Evolutionary conservation across 73 alveolate genomes (phyloP).

Genomic region (Tetrahymena elliotti): DNA sequence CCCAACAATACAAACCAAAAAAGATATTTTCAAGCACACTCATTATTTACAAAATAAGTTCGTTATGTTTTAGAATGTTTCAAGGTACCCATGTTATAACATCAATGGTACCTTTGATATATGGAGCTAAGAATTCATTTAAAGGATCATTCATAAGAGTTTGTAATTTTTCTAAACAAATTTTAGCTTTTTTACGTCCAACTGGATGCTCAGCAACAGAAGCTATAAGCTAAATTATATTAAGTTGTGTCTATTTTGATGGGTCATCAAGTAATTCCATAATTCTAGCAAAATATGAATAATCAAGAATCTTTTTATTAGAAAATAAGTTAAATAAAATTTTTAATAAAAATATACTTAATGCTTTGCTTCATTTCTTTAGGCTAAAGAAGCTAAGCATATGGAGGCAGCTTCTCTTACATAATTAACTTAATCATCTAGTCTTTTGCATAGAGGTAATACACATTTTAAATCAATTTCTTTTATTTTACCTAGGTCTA

Average conservation of each 20-base stretch:
- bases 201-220: constrained; percentile 43
- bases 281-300: constrained; percentile 10
- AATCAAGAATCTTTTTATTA: constrained; percentile 8
- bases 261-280: constrained; percentile 1
- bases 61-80: not conserved
- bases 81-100: constrained; percentile 43
- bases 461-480: constrained; percentile 20
- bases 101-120: constrained; percentile 19
- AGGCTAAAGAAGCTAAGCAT: constrained; percentile 34
- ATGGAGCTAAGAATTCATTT: constrained; percentile 30
- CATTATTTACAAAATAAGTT: not conserved
- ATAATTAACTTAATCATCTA: constrained; percentile 8
- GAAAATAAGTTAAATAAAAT: not conserved
- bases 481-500: constrained; percentile 27
- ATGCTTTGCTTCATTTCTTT: constrained; percentile 29
- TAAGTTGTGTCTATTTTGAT: constrained; percentile 12
- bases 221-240: constrained; percentile 25
- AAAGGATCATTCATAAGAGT: constrained; percentile 15
- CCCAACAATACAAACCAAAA: too few relatives aligned
- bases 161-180: constrained; percentile 11
- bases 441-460: constrained; percentile 10
- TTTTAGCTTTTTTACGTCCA: constrained; percentile 32
- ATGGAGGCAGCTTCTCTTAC: constrained; percentile 12
- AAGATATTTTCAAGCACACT: not conserved
- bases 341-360: not conserved